Conservation (phyloP, 2,329 filamentous ascomycete species). For the Penicillium fuscoglaucum region DNA sequence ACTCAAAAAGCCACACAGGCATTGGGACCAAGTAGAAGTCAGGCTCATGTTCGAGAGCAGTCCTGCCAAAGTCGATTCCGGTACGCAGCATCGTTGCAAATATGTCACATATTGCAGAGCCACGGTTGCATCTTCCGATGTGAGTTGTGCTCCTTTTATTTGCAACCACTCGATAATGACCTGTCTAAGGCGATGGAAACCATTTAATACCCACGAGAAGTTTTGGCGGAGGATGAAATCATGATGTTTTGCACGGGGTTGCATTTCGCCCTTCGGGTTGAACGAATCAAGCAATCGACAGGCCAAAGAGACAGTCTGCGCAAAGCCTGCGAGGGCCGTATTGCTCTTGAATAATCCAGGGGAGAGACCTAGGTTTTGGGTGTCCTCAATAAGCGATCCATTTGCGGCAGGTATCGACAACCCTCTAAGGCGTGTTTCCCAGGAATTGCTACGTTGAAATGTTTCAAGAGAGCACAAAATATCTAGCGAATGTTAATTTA, state of each 20-base stretch:
- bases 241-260: constrained; percentile 18
- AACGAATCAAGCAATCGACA: constrained; percentile 36
- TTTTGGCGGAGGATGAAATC: constrained; percentile 33
- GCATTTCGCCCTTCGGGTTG: constrained; percentile 15
- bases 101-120: constrained; percentile 31
- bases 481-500: constrained; percentile 40
- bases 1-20: constrained; percentile 32
- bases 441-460: constrained; percentile 18
- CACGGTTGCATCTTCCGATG: constrained; percentile 22
- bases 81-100: constrained; percentile 25
- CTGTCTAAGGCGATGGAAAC: constrained; percentile 37
- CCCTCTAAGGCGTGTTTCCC: constrained; percentile 8
- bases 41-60: constrained; percentile 30
- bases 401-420: constrained; percentile 30
- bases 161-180: constrained; percentile 32
- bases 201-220: constrained; percentile 36
- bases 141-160: constrained; percentile 12
- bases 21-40: constrained; percentile 33
- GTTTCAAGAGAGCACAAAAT: constrained; percentile 47
- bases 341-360: constrained; percentile 29
- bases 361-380: constrained; percentile 36
- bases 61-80: constrained; percentile 21
- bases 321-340: constrained; percentile 31
- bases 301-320: constrained; percentile 26
- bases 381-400: constrained; percentile 29